These are phyloP conservation scores for Globisporangium middletonii DNA, from an alignment of 352 stramenopile genomes.

Conservation along the genomic window DNA sequence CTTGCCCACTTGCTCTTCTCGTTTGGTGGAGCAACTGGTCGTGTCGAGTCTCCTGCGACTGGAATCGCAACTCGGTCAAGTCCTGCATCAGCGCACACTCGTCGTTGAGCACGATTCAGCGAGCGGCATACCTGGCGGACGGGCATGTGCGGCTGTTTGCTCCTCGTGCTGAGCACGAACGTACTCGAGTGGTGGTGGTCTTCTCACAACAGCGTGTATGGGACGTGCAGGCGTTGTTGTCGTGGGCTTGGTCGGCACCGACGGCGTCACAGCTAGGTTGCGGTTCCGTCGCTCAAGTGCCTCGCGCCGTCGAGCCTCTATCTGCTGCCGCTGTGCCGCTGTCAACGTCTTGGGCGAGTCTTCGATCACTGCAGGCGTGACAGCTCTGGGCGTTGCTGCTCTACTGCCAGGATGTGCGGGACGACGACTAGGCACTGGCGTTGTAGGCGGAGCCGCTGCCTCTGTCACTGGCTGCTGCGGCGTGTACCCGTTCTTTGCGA, in stretches of 20 bases:
- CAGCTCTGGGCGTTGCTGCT: neutral
- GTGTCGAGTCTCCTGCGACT: too few relatives aligned
- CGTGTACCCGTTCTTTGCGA: slow-evolving; percentile 56
- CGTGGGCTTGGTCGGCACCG: neutral
- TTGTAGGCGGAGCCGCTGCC: neutral
- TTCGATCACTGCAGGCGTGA: slow-evolving; percentile 13
- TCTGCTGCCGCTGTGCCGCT: slow-evolving; percentile 38
- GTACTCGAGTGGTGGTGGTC: neutral
- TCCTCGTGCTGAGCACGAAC: too few relatives aligned
- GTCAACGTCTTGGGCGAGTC: slow-evolving; percentile 39
- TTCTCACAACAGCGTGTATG: neutral
- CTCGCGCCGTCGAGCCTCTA: slow-evolving; percentile 47
- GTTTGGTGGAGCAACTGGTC: too few relatives aligned
- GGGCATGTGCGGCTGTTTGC: too few relatives aligned
- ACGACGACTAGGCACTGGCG: neutral
- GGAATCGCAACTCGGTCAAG: too few relatives aligned
- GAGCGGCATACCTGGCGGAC: too few relatives aligned
- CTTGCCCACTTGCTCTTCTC: too few relatives aligned
- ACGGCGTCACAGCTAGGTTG: neutral
- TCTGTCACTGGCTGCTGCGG: slow-evolving; percentile 2
- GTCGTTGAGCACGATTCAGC: too few relatives aligned
- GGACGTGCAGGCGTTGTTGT: neutral
- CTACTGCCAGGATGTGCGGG: neutral
- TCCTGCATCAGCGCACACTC: too few relatives aligned
- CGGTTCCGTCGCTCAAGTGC: slow-evolving; percentile 53